phyloP scores from a whole-genome alignment of 2,329 filamentous ascomycete species.

The Eutypella sp. region DNA sequence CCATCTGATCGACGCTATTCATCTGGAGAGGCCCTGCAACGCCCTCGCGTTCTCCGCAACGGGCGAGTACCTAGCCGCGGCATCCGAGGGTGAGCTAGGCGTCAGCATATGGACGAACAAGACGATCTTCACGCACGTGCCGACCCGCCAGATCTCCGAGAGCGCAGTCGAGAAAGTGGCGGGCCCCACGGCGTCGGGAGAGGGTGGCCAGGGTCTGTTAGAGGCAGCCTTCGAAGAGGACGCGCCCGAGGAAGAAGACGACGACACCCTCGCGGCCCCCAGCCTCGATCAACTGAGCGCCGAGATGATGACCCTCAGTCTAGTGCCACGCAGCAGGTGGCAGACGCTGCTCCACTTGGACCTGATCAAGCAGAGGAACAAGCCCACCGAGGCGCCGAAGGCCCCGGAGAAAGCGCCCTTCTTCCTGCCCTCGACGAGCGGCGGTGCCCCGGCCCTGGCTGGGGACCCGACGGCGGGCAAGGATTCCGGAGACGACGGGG shows the following conservation, averaged over 20 bases:
- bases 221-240: constrained; percentile 67
- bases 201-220: constrained; percentile 70
- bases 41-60: constrained; percentile 83
- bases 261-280: constrained; percentile 49
- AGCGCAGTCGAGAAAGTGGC: constrained; percentile 61
- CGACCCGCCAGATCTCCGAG: constrained; percentile 79
- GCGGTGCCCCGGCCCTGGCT: constrained; percentile 17
- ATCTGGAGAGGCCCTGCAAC: constrained; percentile 71
- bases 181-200: constrained; percentile 73
- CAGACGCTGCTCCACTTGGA: constrained; percentile 92
- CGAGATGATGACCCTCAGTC: constrained; percentile 80
- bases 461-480: constrained; percentile 23
- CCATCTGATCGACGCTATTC: constrained; percentile 89
- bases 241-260: constrained; percentile 44
- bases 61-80: constrained; percentile 91
- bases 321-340: constrained; percentile 89
- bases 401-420: constrained; percentile 91
- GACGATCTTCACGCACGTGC: constrained; percentile 81
- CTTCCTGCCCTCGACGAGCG: constrained; percentile 71
- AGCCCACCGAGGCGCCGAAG: constrained; percentile 87
- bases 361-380: constrained; percentile 87
- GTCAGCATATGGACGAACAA: constrained; percentile 97
- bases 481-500: constrained; percentile 23
- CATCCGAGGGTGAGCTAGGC: constrained; percentile 74
- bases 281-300: constrained; percentile 71